These are phyloP conservation scores for Sarocladiaceae sp. DNA, from an alignment of 2,329 filamentous ascomycete species.

Conservation along the genomic window DNA sequence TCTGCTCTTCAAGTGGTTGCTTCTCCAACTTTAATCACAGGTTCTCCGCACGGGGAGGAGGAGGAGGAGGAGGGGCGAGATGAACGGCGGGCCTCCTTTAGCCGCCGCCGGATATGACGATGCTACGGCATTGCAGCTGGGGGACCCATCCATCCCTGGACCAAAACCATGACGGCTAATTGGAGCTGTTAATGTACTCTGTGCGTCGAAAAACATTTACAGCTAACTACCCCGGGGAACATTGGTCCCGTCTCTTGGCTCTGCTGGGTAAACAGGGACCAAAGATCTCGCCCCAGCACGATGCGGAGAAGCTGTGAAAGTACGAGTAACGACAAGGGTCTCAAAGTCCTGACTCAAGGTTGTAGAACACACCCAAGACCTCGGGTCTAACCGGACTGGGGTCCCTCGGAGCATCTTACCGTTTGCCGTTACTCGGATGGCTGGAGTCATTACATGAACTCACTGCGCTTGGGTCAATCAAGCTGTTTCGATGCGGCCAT, in stretches of 20 bases:
- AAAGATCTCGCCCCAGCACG: neutral
- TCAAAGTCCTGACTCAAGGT: neutral
- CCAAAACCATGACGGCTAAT: conserved; percentile 7
- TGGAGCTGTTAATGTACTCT: neutral
- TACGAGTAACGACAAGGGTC: neutral
- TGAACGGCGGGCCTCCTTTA: neutral
- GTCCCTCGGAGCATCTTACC: conserved; percentile 6
- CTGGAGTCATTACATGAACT: no score
- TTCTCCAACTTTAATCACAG: conserved; percentile 7
- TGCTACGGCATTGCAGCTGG: neutral
- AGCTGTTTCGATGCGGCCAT: neutral
- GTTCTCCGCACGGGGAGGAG: conserved; percentile 5
- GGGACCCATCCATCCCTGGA: neutral
- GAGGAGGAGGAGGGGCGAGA: neutral
- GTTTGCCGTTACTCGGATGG: conserved; percentile 2
- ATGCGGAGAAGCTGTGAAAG: neutral
- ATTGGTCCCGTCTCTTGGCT: neutral
- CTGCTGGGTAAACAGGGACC: conserved; percentile 1
- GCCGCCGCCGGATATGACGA: neutral
- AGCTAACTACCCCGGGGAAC: neutral
- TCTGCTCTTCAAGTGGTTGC: neutral
- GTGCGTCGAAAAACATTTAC: neutral
- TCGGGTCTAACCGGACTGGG: conserved; percentile 3
- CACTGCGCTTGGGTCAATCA: neutral
- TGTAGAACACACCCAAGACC: neutral